Conservation (phyloP, 768 basidiomycete species). For the Phlebiopsis flavidoalba region DNA sequence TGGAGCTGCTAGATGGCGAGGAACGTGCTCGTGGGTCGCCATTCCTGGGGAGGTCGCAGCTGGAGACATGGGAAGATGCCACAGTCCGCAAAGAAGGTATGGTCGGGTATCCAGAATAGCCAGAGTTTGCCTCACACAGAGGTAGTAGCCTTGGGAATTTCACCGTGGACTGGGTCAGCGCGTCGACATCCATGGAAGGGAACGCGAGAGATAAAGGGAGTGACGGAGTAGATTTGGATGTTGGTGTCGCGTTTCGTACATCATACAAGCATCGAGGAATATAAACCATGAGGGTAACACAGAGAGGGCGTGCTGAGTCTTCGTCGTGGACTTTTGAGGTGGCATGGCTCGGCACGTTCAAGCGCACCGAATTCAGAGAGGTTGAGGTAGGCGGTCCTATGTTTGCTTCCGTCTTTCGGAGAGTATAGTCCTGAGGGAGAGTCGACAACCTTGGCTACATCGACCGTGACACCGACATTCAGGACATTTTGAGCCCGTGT, state of each 20-base stretch:
- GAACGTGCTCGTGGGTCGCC: not conserved
- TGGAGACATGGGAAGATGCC: not conserved
- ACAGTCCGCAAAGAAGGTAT: not conserved
- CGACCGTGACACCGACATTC: not conserved
- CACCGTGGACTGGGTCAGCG: not conserved
- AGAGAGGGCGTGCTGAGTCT: not conserved
- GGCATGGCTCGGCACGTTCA: not conserved
- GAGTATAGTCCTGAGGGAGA: not conserved
- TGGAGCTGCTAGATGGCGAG: not conserved
- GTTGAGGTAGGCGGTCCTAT: not conserved
- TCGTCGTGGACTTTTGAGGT: not conserved
- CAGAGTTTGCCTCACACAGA: not conserved
- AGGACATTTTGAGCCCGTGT: not conserved
- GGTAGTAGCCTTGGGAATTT: not conserved
- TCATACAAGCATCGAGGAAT: not conserved
- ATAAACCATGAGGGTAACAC: not conserved
- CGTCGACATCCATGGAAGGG: not conserved
- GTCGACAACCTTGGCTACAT: not conserved
- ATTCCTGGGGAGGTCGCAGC: not conserved
- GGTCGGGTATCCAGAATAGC: not conserved
- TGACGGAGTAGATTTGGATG: not conserved
- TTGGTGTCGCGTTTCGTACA: not conserved
- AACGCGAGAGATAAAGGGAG: not conserved
- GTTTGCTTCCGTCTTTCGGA: not conserved
- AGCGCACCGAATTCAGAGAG: not conserved